Evolutionary conservation across 176 grass and related monocot genomes (phyloP), one percentile per base, ranked within the genome.

Genomic region (Poa pratensis): DNA sequence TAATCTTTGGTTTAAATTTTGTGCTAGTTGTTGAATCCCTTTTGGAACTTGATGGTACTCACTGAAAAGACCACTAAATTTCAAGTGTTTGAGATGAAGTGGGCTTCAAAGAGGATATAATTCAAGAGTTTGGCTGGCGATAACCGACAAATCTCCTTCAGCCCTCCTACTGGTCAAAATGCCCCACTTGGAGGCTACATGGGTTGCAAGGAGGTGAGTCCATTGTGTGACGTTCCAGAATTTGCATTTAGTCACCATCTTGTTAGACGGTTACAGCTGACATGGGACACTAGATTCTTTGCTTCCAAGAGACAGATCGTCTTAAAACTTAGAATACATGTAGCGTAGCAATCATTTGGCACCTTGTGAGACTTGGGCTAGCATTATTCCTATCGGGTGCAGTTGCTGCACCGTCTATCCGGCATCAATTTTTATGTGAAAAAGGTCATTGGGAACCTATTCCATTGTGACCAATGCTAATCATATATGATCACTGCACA

Each of bases 361-460:
- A 78, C 45, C 73, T 78, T 86, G 72, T 30, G 54, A 35, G 42
- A 53, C 70, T 64, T 32, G 35, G 54, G 5, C 54, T 80, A 78
- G 18, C 20, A 77, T 83, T 78, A 39, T 83, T 86, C 54, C 20
- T n/a, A 67, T 73, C 10, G 32, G 24, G 4, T 14, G 52, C 15
- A 12, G 24, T 75, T 85, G 57, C 16, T 85, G 68, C 37, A 48
- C 58, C 35, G 24, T 45, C 64, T 32, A 65, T 74, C 9, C 6
- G 9, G 37, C 63, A 68, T 53, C 20, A 68, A 39, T 46, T 75
- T 35, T 39, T 18, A 45, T 75, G 24, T 27, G 71, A 28, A 52
- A 62, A 90, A 54, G 9, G 42, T 77, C 12, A 67, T 28, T 30
- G 30, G 30, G 83, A 85, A 63, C 70, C 65, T 86, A 65, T 82